Percentiles rank a stretch among this genome's conserved stretches.
Evolutionary conservation across 75 land plant genomes (phyloP).

Genomic region (Larix kaempferi): DNA sequence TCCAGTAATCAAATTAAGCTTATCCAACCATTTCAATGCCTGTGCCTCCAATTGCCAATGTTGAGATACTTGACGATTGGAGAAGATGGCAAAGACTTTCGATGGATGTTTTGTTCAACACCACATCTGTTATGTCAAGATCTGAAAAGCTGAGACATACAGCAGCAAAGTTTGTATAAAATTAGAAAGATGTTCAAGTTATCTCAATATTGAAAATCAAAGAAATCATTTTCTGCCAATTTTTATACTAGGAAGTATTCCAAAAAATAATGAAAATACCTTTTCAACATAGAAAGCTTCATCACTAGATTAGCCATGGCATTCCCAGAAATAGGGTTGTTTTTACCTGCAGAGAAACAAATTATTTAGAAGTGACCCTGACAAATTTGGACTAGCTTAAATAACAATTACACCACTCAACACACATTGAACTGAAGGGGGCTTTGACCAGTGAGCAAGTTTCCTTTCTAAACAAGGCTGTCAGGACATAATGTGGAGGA

Average conservation of each 20-base stretch:
- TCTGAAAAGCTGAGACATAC: slow-evolving; percentile 60
- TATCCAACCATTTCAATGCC: slow-evolving; percentile 56
- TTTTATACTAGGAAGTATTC: too few species aligned
- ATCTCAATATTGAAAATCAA: not conserved
- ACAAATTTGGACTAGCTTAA: not conserved
- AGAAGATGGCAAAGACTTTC: slow-evolving; percentile 52
- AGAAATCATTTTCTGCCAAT: too few species aligned
- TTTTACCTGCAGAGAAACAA: slow-evolving; percentile 56
- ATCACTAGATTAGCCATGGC: slow-evolving; percentile 40
- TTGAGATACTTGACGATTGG: slow-evolving; percentile 44
- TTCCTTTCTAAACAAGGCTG: too few species aligned
- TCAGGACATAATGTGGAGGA: too few species aligned
- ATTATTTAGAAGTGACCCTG: not conserved
- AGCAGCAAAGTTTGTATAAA: not conserved
- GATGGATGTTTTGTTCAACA: slow-evolving; percentile 47
- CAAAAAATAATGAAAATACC: too few species aligned
- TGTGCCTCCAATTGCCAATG: slow-evolving; percentile 54
- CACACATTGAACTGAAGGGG: too few species aligned
- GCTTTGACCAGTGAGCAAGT: too few species aligned
- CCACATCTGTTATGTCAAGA: slow-evolving; percentile 57
- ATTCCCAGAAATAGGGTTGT: slow-evolving; percentile 66
- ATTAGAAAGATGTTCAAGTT: not conserved
- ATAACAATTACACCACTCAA: too few species aligned
- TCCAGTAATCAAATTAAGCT: not conserved
- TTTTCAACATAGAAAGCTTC: slow-evolving; percentile 47